Base-by-base conservation (phyloP, 1,284 basidiomycete species). In the Ganoderma meredithae region DNA sequence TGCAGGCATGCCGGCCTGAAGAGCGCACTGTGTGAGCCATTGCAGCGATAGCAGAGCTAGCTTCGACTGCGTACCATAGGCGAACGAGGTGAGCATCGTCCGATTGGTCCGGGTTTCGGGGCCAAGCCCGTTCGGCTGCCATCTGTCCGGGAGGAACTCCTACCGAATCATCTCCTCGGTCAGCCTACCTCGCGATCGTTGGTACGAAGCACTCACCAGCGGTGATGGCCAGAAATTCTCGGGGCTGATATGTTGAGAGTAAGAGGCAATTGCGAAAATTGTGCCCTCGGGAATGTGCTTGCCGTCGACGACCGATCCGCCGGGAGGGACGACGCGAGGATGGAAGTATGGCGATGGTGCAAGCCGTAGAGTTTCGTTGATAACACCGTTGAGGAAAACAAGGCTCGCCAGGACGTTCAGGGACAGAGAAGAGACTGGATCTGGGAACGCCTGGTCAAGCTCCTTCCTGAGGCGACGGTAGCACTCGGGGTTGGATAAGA, bases 161-260 rank as follows among this genome's bases (percentile, higher is more conserved):
- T 74, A 27, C n/a, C 9, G 1, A 19, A 31, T 3, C 27, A 3
- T 31, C 27, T 3, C 27, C 3, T n/a, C 27, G 1, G 27, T 31
- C 27, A 31, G 27, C 27, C 2, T 31, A 31, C 27, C 2, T 0
- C 3, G 15, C 43, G 39, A 0, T 7, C 41, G 6, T 55, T 15
- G 31, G 52, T 13, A 6, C 13, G 4, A 9, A 9, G 12, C 9
- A 31, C 60, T 9, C 22, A 69, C 68, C 36, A 31, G 47, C 1
- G 76, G 74, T 4, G 74, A 71, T 0, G 77, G 76, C 15, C 12
- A 74, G 73, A 76, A 80, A 63, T 79, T 73, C 13, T 71, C 72
- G 0, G 67, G 65, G 40, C 69, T 64, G 8, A 69, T 65, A 39
- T 79, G 76, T 31, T 75, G 66, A 1, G 75, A 68, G 53, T 74